Base-by-base conservation (phyloP, 2,329 filamentous ascomycete species). In the Exophiala aquamarina region DNA sequence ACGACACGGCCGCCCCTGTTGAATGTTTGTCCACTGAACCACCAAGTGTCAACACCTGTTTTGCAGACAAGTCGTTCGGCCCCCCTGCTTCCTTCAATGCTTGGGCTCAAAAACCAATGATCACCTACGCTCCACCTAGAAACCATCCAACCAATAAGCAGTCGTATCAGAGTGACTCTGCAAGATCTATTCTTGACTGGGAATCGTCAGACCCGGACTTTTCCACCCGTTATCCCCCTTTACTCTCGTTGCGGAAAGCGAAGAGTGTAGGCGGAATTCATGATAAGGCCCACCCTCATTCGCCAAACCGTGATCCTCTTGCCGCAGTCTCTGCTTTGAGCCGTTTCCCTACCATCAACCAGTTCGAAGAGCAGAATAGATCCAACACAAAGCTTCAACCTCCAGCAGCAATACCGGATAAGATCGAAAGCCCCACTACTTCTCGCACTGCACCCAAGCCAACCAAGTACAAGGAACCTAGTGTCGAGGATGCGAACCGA, bases 141-240 rank as follows among this genome's bases (percentile, higher is more conserved):
- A 17, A 15, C 15, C 8, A 31, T 10, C 14, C 11, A 18, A 7
- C n/a, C 9, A 19, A 3, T 15, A 13, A 18, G 10, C 21, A 8
- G n/a, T n/a, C n/a, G n/a, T n/a, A n/a, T n/a, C n/a, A n/a, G n/a
- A n/a, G n/a, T n/a, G n/a, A n/a, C 26, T 31, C 14, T 6, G 33
- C 13, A 21, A 33, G 42, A 21, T 55, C 59, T 4, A 56, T 68
- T 15, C 58, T 66, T 41, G 65, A 69, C 47, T 51, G 61, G 32
- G 54, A 61, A n/a, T 59, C 57, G 42, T 58, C 60, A 19, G 63
- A 66, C 17, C 36, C 61, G 23, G 60, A 65, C 40, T 63, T 65
- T 48, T 54, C 60, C 17, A 58, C 62, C 37, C 65, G 59, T 19
- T 67, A 66, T 49, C 67, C 67, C 3, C 67, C 66, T 3, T 58